Evolutionary conservation across 2,329 filamentous ascomycete genomes (phyloP).

Genomic region (Cadophora gregata): DNA sequence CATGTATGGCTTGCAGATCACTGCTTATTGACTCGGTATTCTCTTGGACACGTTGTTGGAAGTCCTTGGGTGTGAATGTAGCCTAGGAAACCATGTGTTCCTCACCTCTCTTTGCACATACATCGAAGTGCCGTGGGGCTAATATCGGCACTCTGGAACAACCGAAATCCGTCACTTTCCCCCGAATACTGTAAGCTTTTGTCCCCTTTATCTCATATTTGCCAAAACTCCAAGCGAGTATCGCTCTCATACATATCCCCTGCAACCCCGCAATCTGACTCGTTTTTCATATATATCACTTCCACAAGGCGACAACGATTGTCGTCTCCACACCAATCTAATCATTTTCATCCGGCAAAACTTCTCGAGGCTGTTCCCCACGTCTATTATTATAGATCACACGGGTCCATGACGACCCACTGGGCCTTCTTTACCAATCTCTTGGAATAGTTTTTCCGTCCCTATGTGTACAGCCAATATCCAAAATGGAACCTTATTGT

Average conservation of each 20-base stretch:
- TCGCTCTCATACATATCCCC: background rate
- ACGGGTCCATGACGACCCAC: slow-evolving; percentile 1
- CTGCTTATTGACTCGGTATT: too few species aligned
- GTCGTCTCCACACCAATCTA: slow-evolving; percentile 18
- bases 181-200: background rate
- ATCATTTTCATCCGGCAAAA: background rate
- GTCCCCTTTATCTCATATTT: slow-evolving; percentile 11
- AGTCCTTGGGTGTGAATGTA: background rate
- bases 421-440: background rate
- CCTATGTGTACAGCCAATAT: slow-evolving; percentile 13
- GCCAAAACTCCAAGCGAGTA: slow-evolving; percentile 22
- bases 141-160: slow-evolving; percentile 18
- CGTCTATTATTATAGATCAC: slow-evolving; percentile 10
- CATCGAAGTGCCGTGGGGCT: slow-evolving; percentile 11
- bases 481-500: background rate
- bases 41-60: too few species aligned
- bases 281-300: slow-evolving; percentile 22
- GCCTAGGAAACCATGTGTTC: background rate
- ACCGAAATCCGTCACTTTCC: slow-evolving; percentile 15
- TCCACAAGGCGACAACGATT: slow-evolving; percentile 12
- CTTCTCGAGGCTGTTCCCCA: background rate
- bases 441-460: slow-evolving; percentile 21
- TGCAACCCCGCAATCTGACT: slow-evolving; percentile 27
- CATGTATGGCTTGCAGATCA: too few species aligned
- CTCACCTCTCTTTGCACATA: background rate